A percentile compares a stretch with the other conserved stretches of the same genome.
These are phyloP conservation scores for Hanseniaspora valbyensis DNA, from an alignment of 805 yeast genomes.

Conservation along the genomic window DNA sequence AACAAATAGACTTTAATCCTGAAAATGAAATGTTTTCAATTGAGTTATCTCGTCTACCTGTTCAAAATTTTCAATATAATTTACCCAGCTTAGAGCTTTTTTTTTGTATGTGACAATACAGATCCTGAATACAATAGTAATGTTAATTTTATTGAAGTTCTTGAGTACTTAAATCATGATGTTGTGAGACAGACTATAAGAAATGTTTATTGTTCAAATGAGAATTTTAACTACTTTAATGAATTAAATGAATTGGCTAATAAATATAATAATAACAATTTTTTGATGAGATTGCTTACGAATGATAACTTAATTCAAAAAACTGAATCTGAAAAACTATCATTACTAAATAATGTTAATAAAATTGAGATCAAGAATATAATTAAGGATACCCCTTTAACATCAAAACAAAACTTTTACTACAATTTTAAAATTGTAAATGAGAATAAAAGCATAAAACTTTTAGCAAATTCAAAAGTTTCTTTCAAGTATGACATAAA, in stretches of 20 bases:
- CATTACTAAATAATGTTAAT: neutral
- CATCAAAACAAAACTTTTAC: neutral
- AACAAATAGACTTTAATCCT: neutral
- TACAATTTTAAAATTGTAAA: neutral
- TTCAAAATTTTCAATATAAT: constrained; percentile 11
- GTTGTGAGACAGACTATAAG: neutral
- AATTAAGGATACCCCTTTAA: neutral
- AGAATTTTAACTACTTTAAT: constrained; percentile 4
- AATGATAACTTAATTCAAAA: neutral
- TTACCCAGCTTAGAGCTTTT: constrained; percentile 3
- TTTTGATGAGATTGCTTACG: neutral
- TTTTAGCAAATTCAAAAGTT: constrained; percentile 6
- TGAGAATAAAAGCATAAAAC: neutral
- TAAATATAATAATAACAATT: neutral
- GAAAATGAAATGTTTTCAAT: neutral
- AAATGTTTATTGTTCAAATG: constrained; percentile 3
- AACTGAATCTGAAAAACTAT: neutral
- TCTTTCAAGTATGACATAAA: constrained; percentile 4
- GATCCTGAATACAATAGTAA: neutral
- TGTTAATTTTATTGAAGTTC: neutral
- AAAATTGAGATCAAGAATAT: neutral
- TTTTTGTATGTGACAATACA: neutral
- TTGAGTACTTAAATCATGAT: neutral
- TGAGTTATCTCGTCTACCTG: neutral
- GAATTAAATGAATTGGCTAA: neutral